Evolutionary conservation across 352 stramenopile species (phyloP).

Genomic region (Pythium chondricola): DNA sequence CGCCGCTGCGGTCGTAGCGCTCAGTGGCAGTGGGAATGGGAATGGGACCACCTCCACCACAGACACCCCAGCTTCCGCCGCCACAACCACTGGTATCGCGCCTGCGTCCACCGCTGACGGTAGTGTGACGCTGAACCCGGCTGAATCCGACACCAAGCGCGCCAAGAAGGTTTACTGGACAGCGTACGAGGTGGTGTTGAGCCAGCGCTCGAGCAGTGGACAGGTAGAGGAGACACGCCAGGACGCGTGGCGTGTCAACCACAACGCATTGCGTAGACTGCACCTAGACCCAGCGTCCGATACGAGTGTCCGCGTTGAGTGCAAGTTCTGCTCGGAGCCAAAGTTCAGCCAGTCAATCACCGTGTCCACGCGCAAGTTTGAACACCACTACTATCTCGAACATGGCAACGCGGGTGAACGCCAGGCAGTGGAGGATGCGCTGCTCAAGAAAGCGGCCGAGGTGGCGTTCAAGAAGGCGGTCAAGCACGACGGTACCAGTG

Average conservation of each 20-base stretch:
- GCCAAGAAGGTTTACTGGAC: conserved; percentile 27
- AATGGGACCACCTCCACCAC: too few species aligned
- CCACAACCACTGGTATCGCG: too few species aligned
- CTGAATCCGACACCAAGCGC: conserved; percentile 23
- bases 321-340: conserved; percentile 12
- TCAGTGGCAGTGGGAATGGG: conserved; percentile 4
- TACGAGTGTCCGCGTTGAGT: conserved; percentile 21
- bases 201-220: conserved; percentile 7
- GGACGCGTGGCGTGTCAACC: conserved; percentile 22
- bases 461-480: neutral
- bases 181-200: conserved; percentile 22
- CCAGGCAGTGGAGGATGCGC: conserved; percentile 6
- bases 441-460: conserved; percentile 1
- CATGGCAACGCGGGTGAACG: conserved; percentile 13
- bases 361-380: conserved; percentile 23
- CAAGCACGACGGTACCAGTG: neutral
- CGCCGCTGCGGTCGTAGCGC: conserved; percentile 16
- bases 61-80: neutral
- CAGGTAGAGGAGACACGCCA: conserved; percentile 13
- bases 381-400: conserved; percentile 19
- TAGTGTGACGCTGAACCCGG: conserved; percentile 10
- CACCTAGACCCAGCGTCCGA: conserved; percentile 12
- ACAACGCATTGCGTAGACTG: conserved; percentile 18
- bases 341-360: conserved; percentile 26
- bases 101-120: too few species aligned